These are phyloP conservation scores for Xylariales sp. DNA, from an alignment of 2,329 filamentous ascomycete species.

Conservation along the genomic window DNA sequence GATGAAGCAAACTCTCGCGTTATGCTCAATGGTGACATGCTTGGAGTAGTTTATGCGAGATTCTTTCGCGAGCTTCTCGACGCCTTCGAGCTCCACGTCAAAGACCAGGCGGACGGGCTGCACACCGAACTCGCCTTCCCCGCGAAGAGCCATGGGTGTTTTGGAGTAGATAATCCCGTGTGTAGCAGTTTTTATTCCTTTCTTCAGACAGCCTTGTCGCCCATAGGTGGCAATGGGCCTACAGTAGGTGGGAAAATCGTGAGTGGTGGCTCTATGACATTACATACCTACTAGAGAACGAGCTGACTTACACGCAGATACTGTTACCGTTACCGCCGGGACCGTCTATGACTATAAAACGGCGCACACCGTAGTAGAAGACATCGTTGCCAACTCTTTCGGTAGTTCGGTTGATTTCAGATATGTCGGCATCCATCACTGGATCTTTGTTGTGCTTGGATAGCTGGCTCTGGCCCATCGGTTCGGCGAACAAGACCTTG, in stretches of 20 bases:
- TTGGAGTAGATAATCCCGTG: conserved; percentile 49
- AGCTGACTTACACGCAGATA: conserved; percentile 47
- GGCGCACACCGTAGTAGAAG: conserved; percentile 46
- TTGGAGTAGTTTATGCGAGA: conserved; percentile 58
- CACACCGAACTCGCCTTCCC: conserved; percentile 46
- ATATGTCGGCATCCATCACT: background rate
- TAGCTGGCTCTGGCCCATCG: conserved; percentile 24
- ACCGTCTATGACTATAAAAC: conserved; percentile 47
- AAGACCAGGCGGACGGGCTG: conserved; percentile 40
- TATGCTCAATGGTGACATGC: conserved; percentile 52
- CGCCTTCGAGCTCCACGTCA: conserved; percentile 34
- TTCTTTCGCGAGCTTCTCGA: conserved; percentile 39
- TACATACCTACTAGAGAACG: background rate
- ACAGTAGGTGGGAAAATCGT: background rate
- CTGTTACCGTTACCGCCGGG: conserved; percentile 49
- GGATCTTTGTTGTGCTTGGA: conserved; percentile 1
- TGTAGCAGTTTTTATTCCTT: conserved; percentile 45
- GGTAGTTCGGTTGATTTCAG: background rate
- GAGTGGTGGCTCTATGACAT: no score
- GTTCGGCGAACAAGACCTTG: conserved; percentile 47
- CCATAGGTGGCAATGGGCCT: conserved; percentile 55
- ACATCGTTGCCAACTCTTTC: background rate
- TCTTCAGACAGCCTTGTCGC: conserved; percentile 47
- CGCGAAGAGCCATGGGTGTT: conserved; percentile 26
- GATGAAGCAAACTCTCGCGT: conserved; percentile 53